These are phyloP conservation scores for Colletotrichum nymphaeae DNA, from an alignment of 2,329 filamentous ascomycete species.

Conservation along the genomic window DNA sequence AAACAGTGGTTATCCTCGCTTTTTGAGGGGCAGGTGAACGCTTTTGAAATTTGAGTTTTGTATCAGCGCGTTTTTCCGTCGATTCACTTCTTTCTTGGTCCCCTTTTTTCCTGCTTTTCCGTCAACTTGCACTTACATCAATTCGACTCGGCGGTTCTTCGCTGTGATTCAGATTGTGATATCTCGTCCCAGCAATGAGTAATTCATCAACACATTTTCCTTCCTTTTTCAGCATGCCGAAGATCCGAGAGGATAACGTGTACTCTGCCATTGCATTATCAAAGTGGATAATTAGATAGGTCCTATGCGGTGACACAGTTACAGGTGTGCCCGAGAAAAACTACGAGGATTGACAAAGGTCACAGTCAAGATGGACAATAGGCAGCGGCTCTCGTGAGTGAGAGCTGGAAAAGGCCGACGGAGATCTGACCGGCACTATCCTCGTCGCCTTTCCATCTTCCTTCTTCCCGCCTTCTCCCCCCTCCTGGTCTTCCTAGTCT, in stretches of 20 bases:
- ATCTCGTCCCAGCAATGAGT: background rate
- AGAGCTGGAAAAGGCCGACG: background rate
- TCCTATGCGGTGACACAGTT: background rate
- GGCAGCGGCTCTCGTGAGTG: background rate
- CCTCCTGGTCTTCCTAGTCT: background rate
- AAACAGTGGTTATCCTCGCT: background rate
- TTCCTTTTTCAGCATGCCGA: slow-evolving; percentile 9
- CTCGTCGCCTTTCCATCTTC: background rate
- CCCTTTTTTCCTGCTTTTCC: background rate
- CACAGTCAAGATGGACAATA: background rate
- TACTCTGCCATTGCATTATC: background rate
- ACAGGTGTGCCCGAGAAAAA: background rate
- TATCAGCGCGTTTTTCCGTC: slow-evolving; percentile 22
- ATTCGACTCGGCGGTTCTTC: background rate
- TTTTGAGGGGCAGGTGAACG: background rate
- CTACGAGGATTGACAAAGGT: background rate
- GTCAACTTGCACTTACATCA: background rate
- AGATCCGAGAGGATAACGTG: background rate
- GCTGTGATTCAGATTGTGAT: background rate
- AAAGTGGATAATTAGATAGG: slow-evolving; percentile 4
- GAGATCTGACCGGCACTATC: background rate
- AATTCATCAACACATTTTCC: background rate
- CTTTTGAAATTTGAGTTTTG: slow-evolving; percentile 26
- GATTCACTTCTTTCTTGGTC: slow-evolving; percentile 8
- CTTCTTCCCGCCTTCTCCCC: too few species aligned